A percentile compares a stretch with the other conserved stretches of the same genome.
phyloP scores from a whole-genome alignment of 805 yeast genomes.

The Yarrowia yakushimensis region DNA sequence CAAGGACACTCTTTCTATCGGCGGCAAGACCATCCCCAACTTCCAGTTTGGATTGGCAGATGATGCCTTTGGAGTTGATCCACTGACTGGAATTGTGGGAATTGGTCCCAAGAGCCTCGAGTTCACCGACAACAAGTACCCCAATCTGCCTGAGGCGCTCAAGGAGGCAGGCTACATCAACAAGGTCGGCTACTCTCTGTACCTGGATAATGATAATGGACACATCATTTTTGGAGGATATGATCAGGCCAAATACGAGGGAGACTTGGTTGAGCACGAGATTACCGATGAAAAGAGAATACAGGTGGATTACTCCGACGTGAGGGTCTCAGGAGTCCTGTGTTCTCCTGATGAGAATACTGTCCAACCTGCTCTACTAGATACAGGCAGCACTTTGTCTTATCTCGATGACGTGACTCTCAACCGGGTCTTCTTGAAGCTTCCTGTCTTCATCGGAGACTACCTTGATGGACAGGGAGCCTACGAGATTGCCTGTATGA shows the following conservation, averaged over 20 bases:
- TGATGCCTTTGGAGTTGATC: constrained; percentile 45
- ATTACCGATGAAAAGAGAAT: constrained; percentile 1
- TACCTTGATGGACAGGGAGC: background rate
- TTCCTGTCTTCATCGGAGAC: background rate
- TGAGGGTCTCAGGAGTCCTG: background rate
- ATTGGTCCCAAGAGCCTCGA: constrained; percentile 55
- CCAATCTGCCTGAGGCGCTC: constrained; percentile 64
- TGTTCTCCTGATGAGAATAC: background rate
- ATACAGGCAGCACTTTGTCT: constrained; percentile 6
- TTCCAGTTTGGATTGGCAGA: constrained; percentile 77
- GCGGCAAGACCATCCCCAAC: constrained; percentile 48
- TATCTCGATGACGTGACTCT: background rate
- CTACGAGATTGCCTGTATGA: background rate
- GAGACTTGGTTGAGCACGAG: background rate
- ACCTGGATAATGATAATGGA: constrained; percentile 43
- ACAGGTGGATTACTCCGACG: background rate
- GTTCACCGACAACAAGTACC: constrained; percentile 42
- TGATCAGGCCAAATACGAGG: background rate
- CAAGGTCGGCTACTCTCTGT: constrained; percentile 61
- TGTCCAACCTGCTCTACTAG: background rate
- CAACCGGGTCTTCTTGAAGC: background rate
- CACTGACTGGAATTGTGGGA: constrained; percentile 55
- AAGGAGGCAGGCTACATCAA: constrained; percentile 56
- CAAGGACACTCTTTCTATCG: constrained; percentile 56
- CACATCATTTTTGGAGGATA: constrained; percentile 4